These are phyloP conservation scores for Septoria petroselini DNA, from an alignment of 2,329 filamentous ascomycete genomes.

Conservation along the genomic window DNA sequence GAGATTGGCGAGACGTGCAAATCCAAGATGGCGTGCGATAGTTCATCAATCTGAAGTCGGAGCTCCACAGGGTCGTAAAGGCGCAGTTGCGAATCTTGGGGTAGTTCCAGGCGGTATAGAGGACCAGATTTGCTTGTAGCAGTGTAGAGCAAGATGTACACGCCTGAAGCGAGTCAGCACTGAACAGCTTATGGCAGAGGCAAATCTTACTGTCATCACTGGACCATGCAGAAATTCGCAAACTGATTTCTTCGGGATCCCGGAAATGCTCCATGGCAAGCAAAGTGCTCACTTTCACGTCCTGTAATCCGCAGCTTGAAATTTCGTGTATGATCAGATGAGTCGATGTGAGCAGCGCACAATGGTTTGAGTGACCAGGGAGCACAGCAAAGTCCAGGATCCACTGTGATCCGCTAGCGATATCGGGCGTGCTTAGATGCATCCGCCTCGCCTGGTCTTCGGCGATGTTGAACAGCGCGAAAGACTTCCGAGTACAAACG, in stretches of 20 bases:
- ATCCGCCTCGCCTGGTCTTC: conserved; percentile 20
- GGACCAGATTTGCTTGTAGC: not conserved
- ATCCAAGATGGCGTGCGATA: not conserved
- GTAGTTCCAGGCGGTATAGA: not conserved
- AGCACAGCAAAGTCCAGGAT: conserved; percentile 58
- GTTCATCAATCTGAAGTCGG: not conserved
- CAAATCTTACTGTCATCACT: conserved; percentile 36
- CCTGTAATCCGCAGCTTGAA: conserved; percentile 17
- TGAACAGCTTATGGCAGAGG: not conserved
- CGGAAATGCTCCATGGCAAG: conserved; percentile 55
- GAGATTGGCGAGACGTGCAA: not conserved
- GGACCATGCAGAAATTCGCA: conserved; percentile 39
- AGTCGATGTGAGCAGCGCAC: conserved; percentile 59
- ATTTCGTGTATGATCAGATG: conserved; percentile 44
- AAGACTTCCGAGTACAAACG: conserved; percentile 50
- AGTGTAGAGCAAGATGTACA: not conserved
- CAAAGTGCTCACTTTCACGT: conserved; percentile 36
- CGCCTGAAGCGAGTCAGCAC: conserved; percentile 6
- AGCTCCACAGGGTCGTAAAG: conserved; percentile 5
- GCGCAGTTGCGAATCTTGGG: not conserved
- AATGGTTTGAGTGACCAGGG: conserved; percentile 47
- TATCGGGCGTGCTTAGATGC: conserved; percentile 33
- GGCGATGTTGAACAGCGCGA: conserved; percentile 39
- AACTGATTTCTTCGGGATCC: conserved; percentile 51
- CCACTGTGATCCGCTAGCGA: conserved; percentile 41